Evolutionary conservation across 75 land plant species (phyloP).

Genomic region (Pinus taeda): DNA sequence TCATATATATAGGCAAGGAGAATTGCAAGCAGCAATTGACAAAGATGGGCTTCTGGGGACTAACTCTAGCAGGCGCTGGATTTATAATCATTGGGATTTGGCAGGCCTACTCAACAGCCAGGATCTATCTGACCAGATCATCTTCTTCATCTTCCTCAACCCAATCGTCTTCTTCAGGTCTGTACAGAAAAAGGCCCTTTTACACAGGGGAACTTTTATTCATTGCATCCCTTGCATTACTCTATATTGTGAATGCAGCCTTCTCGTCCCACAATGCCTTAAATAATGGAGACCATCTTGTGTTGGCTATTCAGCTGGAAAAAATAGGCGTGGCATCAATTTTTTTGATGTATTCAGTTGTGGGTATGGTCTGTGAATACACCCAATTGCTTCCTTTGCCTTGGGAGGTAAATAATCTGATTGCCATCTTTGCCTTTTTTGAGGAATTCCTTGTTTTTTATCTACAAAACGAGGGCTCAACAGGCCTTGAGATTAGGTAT

Average conservation of each 20-base stretch:
- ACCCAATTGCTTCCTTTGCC: conserved; percentile 12
- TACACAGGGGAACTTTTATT: not conserved
- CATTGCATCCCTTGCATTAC: not conserved
- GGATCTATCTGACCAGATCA: not conserved
- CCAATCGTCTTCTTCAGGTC: not conserved
- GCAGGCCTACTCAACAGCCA: conserved; percentile 6
- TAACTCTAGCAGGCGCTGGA: conserved; percentile 1
- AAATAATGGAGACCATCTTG: not conserved
- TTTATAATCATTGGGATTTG: conserved; percentile 5
- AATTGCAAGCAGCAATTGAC: not conserved
- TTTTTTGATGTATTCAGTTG: conserved; percentile 6
- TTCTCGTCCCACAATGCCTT: not conserved
- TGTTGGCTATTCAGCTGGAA: not conserved
- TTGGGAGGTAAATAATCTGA: not conserved
- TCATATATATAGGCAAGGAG: too few species aligned
- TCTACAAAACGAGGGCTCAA: conserved; percentile 41
- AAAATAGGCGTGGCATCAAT: conserved; percentile 11
- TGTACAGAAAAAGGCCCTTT: conserved; percentile 6
- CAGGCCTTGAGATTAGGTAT: conserved; percentile 81
- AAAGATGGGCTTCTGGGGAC: conserved; percentile 9
- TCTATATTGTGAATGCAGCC: not conserved
- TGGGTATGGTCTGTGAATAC: not conserved
- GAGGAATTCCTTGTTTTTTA: conserved; percentile 73
- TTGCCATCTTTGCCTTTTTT: conserved; percentile 49
- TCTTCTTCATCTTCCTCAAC: not conserved